phyloP scores from a whole-genome alignment of 192 early-diverging fungal species.

The Rhizoclosmatium sp. region DNA sequence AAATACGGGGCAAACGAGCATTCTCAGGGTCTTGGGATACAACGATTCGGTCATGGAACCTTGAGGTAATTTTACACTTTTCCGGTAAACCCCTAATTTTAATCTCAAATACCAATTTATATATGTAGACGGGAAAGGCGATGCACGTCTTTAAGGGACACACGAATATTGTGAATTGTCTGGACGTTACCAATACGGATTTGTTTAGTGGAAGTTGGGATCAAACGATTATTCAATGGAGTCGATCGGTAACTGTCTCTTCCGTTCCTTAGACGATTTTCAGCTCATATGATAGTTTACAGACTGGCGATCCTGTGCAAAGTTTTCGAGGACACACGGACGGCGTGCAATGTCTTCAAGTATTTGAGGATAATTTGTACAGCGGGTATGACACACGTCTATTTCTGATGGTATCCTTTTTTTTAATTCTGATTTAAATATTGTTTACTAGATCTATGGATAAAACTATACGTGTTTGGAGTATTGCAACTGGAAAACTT shows the following conservation, averaged over 20 bases:
- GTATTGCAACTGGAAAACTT: constrained; percentile 46
- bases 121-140: constrained; percentile 46
- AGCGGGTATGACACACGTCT: constrained; percentile 41
- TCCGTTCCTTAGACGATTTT: background rate
- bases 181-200: constrained; percentile 62
- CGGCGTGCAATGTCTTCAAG: constrained; percentile 62
- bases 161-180: constrained; percentile 61
- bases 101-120: background rate
- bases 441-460: constrained; percentile 57
- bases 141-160: constrained; percentile 68
- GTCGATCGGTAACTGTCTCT: constrained; percentile 47
- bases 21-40: constrained; percentile 64
- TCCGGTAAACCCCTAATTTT: background rate
- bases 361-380: constrained; percentile 43
- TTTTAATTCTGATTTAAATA: constrained; percentile 1
- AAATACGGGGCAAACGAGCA: constrained; percentile 51
- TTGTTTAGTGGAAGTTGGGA: constrained; percentile 65
- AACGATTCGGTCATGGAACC: constrained; percentile 60
- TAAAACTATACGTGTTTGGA: constrained; percentile 61
- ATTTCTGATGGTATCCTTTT: background rate
- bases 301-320: constrained; percentile 61
- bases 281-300: background rate
- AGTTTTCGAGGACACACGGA: constrained; percentile 58
- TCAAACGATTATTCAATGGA: constrained; percentile 63
- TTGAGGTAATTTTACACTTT: constrained; percentile 43